Evolutionary conservation across 495 filamentous ascomycete species (phyloP), one percentile per base, ranked within the genome.

Genomic region (Neurospora sp.): DNA sequence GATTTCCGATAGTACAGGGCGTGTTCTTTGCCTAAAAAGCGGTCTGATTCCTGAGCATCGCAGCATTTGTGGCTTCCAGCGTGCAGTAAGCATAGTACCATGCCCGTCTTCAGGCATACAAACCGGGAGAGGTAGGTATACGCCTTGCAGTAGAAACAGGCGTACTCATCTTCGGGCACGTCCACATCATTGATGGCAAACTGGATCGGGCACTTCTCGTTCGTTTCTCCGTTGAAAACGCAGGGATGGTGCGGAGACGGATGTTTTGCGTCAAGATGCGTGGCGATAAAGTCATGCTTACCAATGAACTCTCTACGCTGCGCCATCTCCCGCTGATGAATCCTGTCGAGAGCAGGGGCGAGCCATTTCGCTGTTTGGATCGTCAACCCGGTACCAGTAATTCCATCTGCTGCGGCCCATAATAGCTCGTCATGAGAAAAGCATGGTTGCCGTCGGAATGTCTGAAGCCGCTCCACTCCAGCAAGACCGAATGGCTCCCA

Each of bases 391-490:
- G 91, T 87, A 44, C 86, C 86, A 31, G 92, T 91, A 73, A 84
- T 81, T 5, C 86, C 86, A 70, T 89, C 87, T 2, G 86, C 86
- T 10, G 94, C 96, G 3, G 96, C 96, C 79, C 96, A 90, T 7
- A 99, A 85, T n/a, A 99, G 82, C 80, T 98, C 96, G 80, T 99
- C 96, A 73, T 99, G 96, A 4, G 96, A 98, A 80, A 99, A 99
- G 80, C 95, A 97, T 0, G 96, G 94, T 75, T 97, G 93, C 46
- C 94, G 88, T 73, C 96, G 90, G 82, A 97, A 99, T 27, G 89
- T 88, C 77, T 96, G 92, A 38, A 98, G 86, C 71, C 95, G 88
- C 76, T 94, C 89, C 5, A 98, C 94, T 23, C 95, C 94, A 48
- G 88, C 85, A 74, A 95, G 92, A 6, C 96, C 96, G 83, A 89